Percentiles rank a stretch among this genome's conserved stretches.
phyloP scores from a whole-genome alignment of 805 yeast species.

The Cyberlindnera galapagoensis region DNA sequence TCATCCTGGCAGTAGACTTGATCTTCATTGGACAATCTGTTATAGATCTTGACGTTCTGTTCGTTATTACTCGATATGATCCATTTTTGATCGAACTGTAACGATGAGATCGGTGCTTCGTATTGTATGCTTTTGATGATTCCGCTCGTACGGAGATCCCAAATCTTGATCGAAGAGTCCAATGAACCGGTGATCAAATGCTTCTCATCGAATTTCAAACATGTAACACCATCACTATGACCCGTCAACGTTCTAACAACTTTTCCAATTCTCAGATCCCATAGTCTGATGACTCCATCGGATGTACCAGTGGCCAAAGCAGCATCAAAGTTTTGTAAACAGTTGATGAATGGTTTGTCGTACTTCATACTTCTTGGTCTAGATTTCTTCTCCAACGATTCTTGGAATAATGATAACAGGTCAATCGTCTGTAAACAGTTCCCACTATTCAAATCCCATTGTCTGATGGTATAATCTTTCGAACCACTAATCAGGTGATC shows the following conservation, averaged over 20 bases:
- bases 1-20: slow-evolving; percentile 40
- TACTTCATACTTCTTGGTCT: slow-evolving; percentile 12
- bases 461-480: slow-evolving; percentile 63
- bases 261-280: slow-evolving; percentile 72
- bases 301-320: slow-evolving; percentile 76
- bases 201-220: slow-evolving; percentile 62
- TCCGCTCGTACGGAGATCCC: slow-evolving; percentile 70
- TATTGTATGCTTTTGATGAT: slow-evolving; percentile 57
- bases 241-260: slow-evolving; percentile 56
- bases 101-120: slow-evolving; percentile 44
- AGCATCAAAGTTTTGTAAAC: slow-evolving; percentile 65
- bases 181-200: slow-evolving; percentile 56
- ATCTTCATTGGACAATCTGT: slow-evolving; percentile 43
- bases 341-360: slow-evolving; percentile 45
- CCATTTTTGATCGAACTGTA: slow-evolving; percentile 54
- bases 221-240: slow-evolving; percentile 63
- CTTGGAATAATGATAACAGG: slow-evolving; percentile 50
- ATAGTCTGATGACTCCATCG: slow-evolving; percentile 67
- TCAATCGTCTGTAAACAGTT: slow-evolving; percentile 67
- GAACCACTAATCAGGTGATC: slow-evolving; percentile 61
- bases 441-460: slow-evolving; percentile 67
- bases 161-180: slow-evolving; percentile 58
- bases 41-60: slow-evolving; percentile 47
- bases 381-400: slow-evolving; percentile 13
- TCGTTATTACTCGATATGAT: slow-evolving; percentile 50